Base-by-base conservation (phyloP, 768 basidiomycete genomes). In the Russula earlei region DNA sequence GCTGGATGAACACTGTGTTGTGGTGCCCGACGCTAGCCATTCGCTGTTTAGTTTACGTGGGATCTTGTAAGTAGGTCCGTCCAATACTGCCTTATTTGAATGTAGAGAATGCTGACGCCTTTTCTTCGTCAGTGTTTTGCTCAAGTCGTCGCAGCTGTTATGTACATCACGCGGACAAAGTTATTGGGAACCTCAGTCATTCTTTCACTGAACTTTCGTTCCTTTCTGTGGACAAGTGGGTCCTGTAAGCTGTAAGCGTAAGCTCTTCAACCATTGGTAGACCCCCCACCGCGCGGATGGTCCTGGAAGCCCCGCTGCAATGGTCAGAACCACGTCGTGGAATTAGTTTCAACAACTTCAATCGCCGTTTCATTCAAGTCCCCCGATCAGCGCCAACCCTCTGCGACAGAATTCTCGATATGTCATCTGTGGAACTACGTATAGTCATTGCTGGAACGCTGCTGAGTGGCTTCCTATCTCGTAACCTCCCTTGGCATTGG, bases 21-120 rank as follows among this genome's bases (percentile, higher is more conserved):
- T 22, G 27, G 42, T 36, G 27, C 52, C n/a, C 33, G 45, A 52
- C 38, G 24, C 33, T 47, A 52, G 51, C 38, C 31, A 29, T 44
- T 54, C 36, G 36, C 34, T 54, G 34, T 49, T n/a, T 54, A 24
- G 52, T 54, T 54, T 22, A 52, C 17, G 31, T 52, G 45, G 52
- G 56, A 58, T 49, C 34, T 47, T 36, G 56, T 58, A 48, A 49
- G 57, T 49, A 47, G 52, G 50, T 40, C 27, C 33, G 46, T 34
- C 24, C 25, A 31, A 6, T 17, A 11, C 15, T n/a, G 27, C 33
- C 19, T 12, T 53, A 20, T 15, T n/a, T 19, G 31, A 49, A 22
- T 36, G 34, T 54, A 25, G 47, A 37, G 20, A 33, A 49, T 42
- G 19, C 52, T 54, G 38, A 49, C 44, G 24, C 19, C 17, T 24